Evolutionary conservation across 306 rosid species (phyloP), one percentile per base, ranked within the genome.

Genomic region (Ziziphus jujuba): DNA sequence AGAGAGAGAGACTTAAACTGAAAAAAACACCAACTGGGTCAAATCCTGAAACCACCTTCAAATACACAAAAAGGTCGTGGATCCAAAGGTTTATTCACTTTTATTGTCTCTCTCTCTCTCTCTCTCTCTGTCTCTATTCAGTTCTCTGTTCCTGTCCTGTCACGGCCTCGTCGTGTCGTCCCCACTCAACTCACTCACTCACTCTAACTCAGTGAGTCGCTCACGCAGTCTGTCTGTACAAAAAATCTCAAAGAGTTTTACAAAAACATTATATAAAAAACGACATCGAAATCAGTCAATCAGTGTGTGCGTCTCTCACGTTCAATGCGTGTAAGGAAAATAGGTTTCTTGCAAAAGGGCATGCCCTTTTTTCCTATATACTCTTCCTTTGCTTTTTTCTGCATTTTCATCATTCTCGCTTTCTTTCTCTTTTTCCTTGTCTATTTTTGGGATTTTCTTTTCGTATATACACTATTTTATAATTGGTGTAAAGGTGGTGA

Each of bases 301-400:
- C 43, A 54, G 56, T 67, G 62, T 67, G 62, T 60, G 66, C 51
- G 50, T 61, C 59, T 25, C 52, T 62, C 71, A 73, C 74, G 63
- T 63, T 72, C 62, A 40, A 40, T 58, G 61, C 61, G 67, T 57
- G 58, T 65, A n/a, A n/a, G 57, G 59, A 67, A 2, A 10, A 2
- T 34, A 0, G 0, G 19, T 24, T 44, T 63, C 50, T 35, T 38
- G 65, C 65, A 65, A 79, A n/a, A 67, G 75, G 71, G 12, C 45
- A 69, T 73, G 74, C 23, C 28, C 61, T 76, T 74, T 86, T 81
- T 8, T n/a, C n/a, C n/a, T n/a, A n/a, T n/a, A n/a, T n/a, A n/a
- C 33, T 28, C 45, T 36, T 38, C 59, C 23, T 34, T 57, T 23
- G 19, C 44, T 5, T 20, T 79, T 76, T 71, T 74, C 70, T 72